Evolutionary conservation across 208 protist species (phyloP), one percentile per base, ranked within the genome.

Genomic region (Leishmania aethiopica): DNA sequence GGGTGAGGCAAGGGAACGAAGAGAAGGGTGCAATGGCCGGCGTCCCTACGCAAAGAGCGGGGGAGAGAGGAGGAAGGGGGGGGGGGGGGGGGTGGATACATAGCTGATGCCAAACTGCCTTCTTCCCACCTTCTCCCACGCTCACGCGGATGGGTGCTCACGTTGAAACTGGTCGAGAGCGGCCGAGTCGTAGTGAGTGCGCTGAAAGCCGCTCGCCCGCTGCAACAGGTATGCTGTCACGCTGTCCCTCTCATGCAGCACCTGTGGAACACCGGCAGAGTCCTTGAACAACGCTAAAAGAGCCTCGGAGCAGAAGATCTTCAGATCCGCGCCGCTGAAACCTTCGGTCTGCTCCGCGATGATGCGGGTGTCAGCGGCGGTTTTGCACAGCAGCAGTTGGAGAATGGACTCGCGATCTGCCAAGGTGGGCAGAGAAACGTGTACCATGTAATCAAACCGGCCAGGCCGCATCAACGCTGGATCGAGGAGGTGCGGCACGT

Each of bases 401-500:
- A 97, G 80, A 85, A 98, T 96, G 25, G 86, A 81, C 28, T 60
- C 77, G 2, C 95, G 87, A 69, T 95, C 94, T 7, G 64, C 76
- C n/a, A 73, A n/a, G 37, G 60, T 67, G 28, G 93, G 94, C 22
- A 98, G 84, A 0, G 93, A 90, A 32, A 98, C 89, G 84, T 98
- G 86, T 51, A 98, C 88, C 15, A 98, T 78, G 80, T 95, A 92
- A 82, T 98, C 96, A 79, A 98, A 98, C 13, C 96, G 82, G 17
- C 96, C 96, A 15, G 96, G 96, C 22, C 96, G 91, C 77, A 98
- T 90, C 37, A 98, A 84, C 0, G 96, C 96, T 45, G 86, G 80
- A 76, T 98, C 96, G 69, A 98, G 70, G 60, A 98, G 84, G 78
- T 98, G 91, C n/a, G 95, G 95, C 69, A 93, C 89, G 78, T 98